Evolutionary conservation across 805 yeast species (phyloP).

Genomic region (Yamadazyma olivae): DNA sequence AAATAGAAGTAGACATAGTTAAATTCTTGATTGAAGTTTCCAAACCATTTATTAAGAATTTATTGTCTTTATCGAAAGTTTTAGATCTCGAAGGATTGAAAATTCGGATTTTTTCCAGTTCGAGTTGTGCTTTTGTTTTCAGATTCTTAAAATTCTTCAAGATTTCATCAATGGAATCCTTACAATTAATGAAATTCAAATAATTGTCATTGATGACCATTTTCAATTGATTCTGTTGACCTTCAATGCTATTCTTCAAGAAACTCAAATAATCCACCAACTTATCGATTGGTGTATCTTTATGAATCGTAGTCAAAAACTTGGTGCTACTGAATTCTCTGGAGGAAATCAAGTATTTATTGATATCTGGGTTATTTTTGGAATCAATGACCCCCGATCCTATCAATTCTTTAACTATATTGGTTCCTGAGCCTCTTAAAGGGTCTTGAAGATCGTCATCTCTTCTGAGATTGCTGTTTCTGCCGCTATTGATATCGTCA

Average conservation of each 20-base stretch:
- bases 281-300: conserved; percentile 34
- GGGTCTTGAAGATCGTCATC: conserved; percentile 33
- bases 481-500: conserved; percentile 6
- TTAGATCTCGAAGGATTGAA: conserved; percentile 32
- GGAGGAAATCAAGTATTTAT: conserved; percentile 32
- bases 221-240: conserved; percentile 35
- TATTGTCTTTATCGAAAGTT: conserved; percentile 15
- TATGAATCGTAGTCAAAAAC: conserved; percentile 34
- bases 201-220: conserved; percentile 35
- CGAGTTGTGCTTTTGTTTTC: conserved; percentile 34
- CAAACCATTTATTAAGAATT: conserved; percentile 26
- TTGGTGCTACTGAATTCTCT: conserved; percentile 33
- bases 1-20: conserved; percentile 32
- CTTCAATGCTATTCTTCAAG: conserved; percentile 31
- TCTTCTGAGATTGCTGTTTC: too few relatives aligned
- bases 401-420: conserved; percentile 25
- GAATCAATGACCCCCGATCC: conserved; percentile 21
- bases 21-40: conserved; percentile 39
- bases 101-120: conserved; percentile 30
- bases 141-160: conserved; percentile 29
- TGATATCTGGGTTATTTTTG: conserved; percentile 26
- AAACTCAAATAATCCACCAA: conserved; percentile 25
- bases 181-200: conserved; percentile 33
- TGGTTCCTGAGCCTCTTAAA: conserved; percentile 26
- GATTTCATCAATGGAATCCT: conserved; percentile 36